Evolutionary conservation across 805 yeast species (phyloP), one percentile per base, ranked within the genome.

Genomic region (Kodamaea kaohsiungensis): DNA sequence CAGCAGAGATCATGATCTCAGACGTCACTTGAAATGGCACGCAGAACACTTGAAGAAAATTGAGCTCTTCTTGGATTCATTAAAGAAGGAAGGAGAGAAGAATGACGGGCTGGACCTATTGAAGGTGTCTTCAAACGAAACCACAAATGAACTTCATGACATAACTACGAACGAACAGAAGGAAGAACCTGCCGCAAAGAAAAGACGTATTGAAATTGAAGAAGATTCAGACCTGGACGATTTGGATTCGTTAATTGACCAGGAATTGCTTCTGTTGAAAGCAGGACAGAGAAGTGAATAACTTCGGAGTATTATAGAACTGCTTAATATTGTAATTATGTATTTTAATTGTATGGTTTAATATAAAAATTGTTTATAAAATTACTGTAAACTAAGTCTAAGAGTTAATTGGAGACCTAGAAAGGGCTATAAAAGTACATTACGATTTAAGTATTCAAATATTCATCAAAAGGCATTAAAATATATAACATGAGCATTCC

Each of bases 11-110:
- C 73, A 73, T 59, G 86, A 82, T 61, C 61, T 83, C 22, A 60
- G 65, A 15, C 71, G 86, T 43, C 88, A 83, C 61, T 57, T 83
- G 49, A 66, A 64, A 40, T 83, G 87, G 87, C 87, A 83, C 59
- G 70, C 70, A 38, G 68, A 66, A 16, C 70, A 71, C 19, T 49
- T 69, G 50, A 53, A 59, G 43, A 70, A 66, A 54, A 65, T 74
- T 2, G 73, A 70, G 46, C 54, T 48, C 2, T 73, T 64, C 52
- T 65, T 73, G 55, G 59, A 55, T 3, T 60, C 71, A 0, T 56
- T 73, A 48, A 43, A 43, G 35, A 43, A 45, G 7, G 49, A 48
- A 10, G 47, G 53, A 25, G 57, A 51, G 15, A 40, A 54, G 52
- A 50, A 49, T 7, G 7, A 19, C 16, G 42, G 18, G 22, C 17